Conservation (phyloP, 2,329 filamentous ascomycete species). For the Thelonectria olida region DNA sequence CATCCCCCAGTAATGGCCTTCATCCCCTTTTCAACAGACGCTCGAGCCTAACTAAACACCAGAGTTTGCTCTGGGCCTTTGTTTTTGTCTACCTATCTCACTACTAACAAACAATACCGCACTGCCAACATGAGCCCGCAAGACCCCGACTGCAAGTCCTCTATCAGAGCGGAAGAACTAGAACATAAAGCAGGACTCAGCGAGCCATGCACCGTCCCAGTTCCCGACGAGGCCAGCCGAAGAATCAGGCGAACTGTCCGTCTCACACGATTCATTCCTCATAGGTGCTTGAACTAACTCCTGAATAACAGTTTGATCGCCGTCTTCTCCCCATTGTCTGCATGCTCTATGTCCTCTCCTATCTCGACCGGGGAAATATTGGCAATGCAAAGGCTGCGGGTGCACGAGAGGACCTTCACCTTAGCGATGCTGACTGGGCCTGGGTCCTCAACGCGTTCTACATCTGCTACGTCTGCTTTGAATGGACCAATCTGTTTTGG, state of each 20-base stretch:
- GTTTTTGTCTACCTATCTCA: neutral
- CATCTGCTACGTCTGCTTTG: slow-evolving; percentile 28
- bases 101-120: neutral
- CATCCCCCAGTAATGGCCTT: neutral
- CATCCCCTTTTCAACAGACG: neutral
- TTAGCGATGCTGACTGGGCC: slow-evolving; percentile 25
- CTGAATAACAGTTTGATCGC: neutral
- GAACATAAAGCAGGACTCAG: slow-evolving; percentile 11
- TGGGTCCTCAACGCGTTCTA: slow-evolving; percentile 37
- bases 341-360: slow-evolving; percentile 32
- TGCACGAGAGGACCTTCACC: slow-evolving; percentile 18
- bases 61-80: neutral
- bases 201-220: neutral
- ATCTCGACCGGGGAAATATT: slow-evolving; percentile 1
- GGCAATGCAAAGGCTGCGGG: slow-evolving; percentile 13
- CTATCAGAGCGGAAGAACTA: slow-evolving; percentile 15
- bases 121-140: slow-evolving; percentile 1
- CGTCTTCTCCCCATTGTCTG: slow-evolving; percentile 14
- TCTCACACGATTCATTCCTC: neutral
- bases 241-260: slow-evolving; percentile 12
- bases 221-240: slow-evolving; percentile 6
- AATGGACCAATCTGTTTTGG: slow-evolving; percentile 35
- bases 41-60: neutral
- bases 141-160: slow-evolving; percentile 12
- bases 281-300: neutral